Evolutionary conservation across 1,284 basidiomycete genomes (phyloP), one percentile per base, ranked within the genome.

Genomic region (Austroboletus olivaceoglutinosus): DNA sequence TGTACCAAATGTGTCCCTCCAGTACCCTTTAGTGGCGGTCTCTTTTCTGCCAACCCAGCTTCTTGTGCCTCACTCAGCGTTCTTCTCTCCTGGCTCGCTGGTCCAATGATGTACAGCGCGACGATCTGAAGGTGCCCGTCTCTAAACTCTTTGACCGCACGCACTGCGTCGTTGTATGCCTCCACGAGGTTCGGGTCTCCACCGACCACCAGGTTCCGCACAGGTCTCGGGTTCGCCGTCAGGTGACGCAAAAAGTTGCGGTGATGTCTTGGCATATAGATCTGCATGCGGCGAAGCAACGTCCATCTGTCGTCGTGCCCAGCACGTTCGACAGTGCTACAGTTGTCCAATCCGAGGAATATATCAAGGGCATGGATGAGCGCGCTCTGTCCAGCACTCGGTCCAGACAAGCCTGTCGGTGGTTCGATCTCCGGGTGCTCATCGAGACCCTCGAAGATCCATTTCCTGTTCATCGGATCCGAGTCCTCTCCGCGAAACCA

Each of bases 401-500:
- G 90, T 0, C 94, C 94, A 0, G 89, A 89, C 46, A 91, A 82
- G 60, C 89, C 79, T 1, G 71, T 76, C 3, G 86, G 85, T 45
- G 73, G 63, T 21, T 63, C 63, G 12, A 83, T 69, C 10, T 71
- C 72, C n/a, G 75, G 70, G 52, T 77, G 68, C 23, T 76, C 73
- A 16, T 84, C 78, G 4, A 90, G 70, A 15, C 92, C 92, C 54
- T 93, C 84, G 60, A 92, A 97, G 8, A 81, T 62, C 94, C 95
- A 99, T 42, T 78, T 81, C 13, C 81, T 70, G 33, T 73, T 65
- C 11, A 73, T 72, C 4, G 76, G 69, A 56, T 83, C 82, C 2
- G 86, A 85, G 64, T 94, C 91, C 29, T 83, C 82, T 5, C 94
- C 95, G 22, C 84, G 79, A 73, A 98, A 93, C 94, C 95, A 98